phyloP scores from a whole-genome alignment of 495 filamentous ascomycete genomes.

The Trypethelium eluteriae region DNA sequence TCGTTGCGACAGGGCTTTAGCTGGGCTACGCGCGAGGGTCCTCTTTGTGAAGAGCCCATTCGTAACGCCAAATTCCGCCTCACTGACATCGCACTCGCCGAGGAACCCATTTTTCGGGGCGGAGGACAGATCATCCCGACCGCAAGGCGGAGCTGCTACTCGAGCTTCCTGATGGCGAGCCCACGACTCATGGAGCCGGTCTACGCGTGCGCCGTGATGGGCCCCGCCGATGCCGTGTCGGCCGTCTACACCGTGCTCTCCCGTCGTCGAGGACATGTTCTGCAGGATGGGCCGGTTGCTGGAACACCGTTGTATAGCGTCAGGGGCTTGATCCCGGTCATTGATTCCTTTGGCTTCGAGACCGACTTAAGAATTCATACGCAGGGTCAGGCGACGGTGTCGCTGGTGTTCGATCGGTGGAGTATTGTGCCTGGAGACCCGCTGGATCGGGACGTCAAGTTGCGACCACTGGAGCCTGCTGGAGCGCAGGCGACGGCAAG shows the following conservation, averaged over 20 bases:
- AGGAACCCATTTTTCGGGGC: slow-evolving; percentile 85
- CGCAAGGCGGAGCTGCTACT: slow-evolving; percentile 81
- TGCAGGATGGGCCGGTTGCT: slow-evolving; percentile 85
- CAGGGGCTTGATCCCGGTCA: slow-evolving; percentile 83
- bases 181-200: slow-evolving; percentile 94
- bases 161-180: slow-evolving; percentile 91
- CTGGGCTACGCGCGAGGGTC: slow-evolving; percentile 92
- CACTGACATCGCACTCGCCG: slow-evolving; percentile 79
- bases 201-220: slow-evolving; percentile 85
- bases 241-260: slow-evolving; percentile 87
- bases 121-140: slow-evolving; percentile 98
- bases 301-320: slow-evolving; percentile 91
- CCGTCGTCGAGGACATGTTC: slow-evolving; percentile 80
- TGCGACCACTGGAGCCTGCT: slow-evolving; percentile 80
- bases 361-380: slow-evolving; percentile 95
- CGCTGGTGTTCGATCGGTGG: slow-evolving; percentile 94
- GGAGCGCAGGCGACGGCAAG: slow-evolving; percentile 76
- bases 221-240: slow-evolving; percentile 81
- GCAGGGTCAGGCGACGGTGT: slow-evolving; percentile 81
- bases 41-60: slow-evolving; percentile 97
- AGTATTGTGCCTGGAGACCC: slow-evolving; percentile 91
- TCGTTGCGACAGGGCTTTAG: slow-evolving; percentile 89
- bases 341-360: slow-evolving; percentile 95
- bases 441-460: slow-evolving; percentile 74
- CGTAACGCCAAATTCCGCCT: slow-evolving; percentile 93